Percentiles rank a stretch among this genome's conserved stretches.
phyloP scores from a whole-genome alignment of 2,329 filamentous ascomycete species.

The Waltergamsia citrina region DNA sequence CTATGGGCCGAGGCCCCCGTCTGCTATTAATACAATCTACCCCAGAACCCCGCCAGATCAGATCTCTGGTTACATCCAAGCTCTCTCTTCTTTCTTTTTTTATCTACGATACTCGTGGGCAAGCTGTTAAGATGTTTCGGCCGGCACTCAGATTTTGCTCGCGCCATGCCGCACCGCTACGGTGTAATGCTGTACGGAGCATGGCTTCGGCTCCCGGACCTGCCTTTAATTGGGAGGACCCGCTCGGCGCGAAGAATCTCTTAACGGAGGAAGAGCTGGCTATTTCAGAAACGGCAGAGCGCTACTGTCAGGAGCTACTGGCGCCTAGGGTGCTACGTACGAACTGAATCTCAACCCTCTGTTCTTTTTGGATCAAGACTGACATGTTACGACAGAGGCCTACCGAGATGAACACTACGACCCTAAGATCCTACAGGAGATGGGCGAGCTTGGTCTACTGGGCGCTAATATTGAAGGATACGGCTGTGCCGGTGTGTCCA shows the following conservation, averaged over 20 bases:
- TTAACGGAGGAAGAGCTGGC: slow-evolving; percentile 86
- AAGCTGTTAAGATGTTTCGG: slow-evolving; percentile 11
- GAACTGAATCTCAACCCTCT: slow-evolving; percentile 14
- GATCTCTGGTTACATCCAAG: background rate
- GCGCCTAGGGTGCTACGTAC: slow-evolving; percentile 77
- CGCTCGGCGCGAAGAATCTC: slow-evolving; percentile 63
- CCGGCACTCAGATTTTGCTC: slow-evolving; percentile 7
- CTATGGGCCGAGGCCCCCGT: background rate
- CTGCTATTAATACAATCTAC: background rate
- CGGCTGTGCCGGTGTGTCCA: slow-evolving; percentile 79
- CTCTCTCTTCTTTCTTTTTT: background rate
- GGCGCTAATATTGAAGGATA: slow-evolving; percentile 83
- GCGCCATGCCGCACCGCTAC: slow-evolving; percentile 6
- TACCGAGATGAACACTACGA: slow-evolving; percentile 83
- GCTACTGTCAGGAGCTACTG: slow-evolving; percentile 88
- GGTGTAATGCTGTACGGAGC: slow-evolving; percentile 12
- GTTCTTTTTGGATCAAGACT: background rate
- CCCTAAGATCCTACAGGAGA: slow-evolving; percentile 74
- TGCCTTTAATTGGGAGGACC: slow-evolving; percentile 85
- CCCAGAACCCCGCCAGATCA: background rate
- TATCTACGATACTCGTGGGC: no score
- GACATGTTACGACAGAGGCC: slow-evolving; percentile 46
- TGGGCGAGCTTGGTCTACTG: slow-evolving; percentile 85
- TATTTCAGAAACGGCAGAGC: slow-evolving; percentile 81
- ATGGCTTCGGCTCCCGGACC: slow-evolving; percentile 24